These are phyloP conservation scores for Termitomyces sp. DNA, from an alignment of 768 basidiomycete genomes.

Conservation along the genomic window DNA sequence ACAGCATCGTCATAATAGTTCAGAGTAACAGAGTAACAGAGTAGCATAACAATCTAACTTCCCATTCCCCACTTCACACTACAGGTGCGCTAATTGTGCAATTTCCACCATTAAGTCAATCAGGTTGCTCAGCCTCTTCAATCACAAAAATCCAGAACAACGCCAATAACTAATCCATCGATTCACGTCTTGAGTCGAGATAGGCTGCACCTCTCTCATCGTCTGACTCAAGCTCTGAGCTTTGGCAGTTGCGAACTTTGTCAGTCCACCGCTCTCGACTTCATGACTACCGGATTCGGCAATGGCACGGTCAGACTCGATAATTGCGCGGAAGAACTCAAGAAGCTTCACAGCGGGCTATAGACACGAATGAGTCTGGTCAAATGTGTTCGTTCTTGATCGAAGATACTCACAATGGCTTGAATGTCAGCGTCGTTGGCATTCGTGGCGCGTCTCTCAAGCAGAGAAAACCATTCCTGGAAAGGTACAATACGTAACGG, in stretches of 20 bases:
- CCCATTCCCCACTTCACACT: no score
- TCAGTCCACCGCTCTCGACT: conserved; percentile 11
- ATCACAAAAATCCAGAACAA: conserved; percentile 2
- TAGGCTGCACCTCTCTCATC: conserved; percentile 4
- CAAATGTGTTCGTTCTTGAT: neutral
- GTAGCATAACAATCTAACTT: no score
- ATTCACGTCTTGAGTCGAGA: conserved; percentile 5
- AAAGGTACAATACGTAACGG: conserved; percentile 5
- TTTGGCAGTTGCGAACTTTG: conserved; percentile 9
- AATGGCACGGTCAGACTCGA: conserved; percentile 15
- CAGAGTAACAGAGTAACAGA: no score
- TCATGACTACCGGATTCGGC: neutral
- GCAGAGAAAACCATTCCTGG: conserved; percentile 13
- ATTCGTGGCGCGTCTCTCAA: conserved; percentile 12
- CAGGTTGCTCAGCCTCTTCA: neutral
- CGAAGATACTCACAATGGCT: conserved; percentile 2
- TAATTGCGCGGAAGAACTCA: conserved; percentile 26
- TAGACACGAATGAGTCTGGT: neutral
- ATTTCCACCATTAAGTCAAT: neutral
- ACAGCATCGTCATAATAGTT: no score
- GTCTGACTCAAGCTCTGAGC: conserved; percentile 11
- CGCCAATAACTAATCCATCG: conserved; percentile 15
- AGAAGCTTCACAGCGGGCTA: conserved; percentile 31
- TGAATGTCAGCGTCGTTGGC: neutral
- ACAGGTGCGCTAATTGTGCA: neutral